Percentiles rank a stretch among this genome's conserved stretches.
These are phyloP conservation scores for Ascochyta koolunga DNA, from an alignment of 2,329 filamentous ascomycete genomes.

Conservation along the genomic window DNA sequence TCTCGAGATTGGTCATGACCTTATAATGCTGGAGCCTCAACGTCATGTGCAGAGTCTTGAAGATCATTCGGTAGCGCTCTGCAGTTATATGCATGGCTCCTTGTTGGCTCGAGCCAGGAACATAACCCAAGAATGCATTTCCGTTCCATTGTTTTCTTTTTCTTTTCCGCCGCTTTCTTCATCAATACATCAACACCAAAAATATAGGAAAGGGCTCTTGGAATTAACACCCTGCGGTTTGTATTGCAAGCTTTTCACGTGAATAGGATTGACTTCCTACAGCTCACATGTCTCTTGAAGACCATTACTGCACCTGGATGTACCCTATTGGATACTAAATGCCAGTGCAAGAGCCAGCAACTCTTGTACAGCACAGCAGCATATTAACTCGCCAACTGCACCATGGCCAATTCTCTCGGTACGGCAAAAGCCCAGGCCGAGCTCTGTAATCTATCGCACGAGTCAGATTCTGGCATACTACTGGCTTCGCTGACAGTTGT, in stretches of 20 bases:
- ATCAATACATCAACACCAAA: neutral
- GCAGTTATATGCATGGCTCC: neutral
- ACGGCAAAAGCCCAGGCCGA: conserved; percentile 31
- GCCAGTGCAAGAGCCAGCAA: conserved; percentile 20
- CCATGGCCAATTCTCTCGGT: conserved; percentile 24
- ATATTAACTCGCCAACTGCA: conserved; percentile 29
- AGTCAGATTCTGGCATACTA: conserved; percentile 15
- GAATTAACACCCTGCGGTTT: conserved; percentile 8
- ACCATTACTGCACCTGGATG: conserved; percentile 20
- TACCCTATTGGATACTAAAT: conserved; percentile 17
- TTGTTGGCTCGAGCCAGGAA: neutral
- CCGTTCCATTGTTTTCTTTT: neutral
- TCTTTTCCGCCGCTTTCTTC: neutral
- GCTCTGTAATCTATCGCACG: conserved; percentile 26
- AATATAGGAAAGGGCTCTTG: neutral
- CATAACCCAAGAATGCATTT: neutral
- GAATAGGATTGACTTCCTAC: neutral
- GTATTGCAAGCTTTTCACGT: neutral
- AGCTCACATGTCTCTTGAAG: neutral
- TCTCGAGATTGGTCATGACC: neutral
- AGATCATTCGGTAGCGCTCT: neutral
- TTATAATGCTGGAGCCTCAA: neutral
- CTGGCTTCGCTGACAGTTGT: conserved; percentile 19
- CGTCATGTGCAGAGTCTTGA: neutral
- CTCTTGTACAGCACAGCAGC: conserved; percentile 17